Base-by-base conservation (phyloP, 108 stramenopile species). In the Discostella stelligeroides region DNA sequence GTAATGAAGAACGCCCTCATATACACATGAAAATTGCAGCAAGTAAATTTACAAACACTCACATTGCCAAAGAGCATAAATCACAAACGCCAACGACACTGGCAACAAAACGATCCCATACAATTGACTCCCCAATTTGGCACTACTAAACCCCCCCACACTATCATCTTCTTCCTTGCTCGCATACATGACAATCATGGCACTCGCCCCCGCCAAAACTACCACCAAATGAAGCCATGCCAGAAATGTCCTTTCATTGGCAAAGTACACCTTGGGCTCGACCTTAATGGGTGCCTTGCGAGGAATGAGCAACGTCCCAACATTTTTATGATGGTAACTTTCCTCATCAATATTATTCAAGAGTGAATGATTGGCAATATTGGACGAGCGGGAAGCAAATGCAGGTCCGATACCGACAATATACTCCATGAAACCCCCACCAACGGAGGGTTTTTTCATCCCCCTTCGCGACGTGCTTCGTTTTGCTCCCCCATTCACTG, bases 211-310 rank as follows among this genome's bases (percentile, higher is more conserved):
- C 1, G 62, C 70, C 41, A 84, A 60, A 14, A 57, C 71, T 13
- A 80, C 38, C 18, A 84, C 79, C 43, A 79, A 54, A 41, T 75
- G 74, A n/a, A 87, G 45, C 92, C 92, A 93, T 9, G 81, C 56
- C 37, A 93, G 49, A 65, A 93, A 86, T 4, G 90, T 91, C 14
- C 92, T 77, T 56, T 93, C 92, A 66, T 89, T 89, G 17, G 90
- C 90, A 51, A 84, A 65, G 46, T 77, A 60, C 37, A 71, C 75
- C 68, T 79, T 81, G 38, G 92, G 92, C 50, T 94, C 92, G 13
- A 94, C 79, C 70, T 88, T 88, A 28, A 82, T 46, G 28, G 86
- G 86, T 11, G 80, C 76, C 57, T 83, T 81, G 25, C 80, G 38
- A 1, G 68, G 74, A 25, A 81, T 37, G n/a, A 81, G 42, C 0